A percentile compares a stretch with the other conserved stretches of the same genome.
Evolutionary conservation across 179 eudicot genomes (phyloP).

Genomic region (Monotropa hypopitys): DNA sequence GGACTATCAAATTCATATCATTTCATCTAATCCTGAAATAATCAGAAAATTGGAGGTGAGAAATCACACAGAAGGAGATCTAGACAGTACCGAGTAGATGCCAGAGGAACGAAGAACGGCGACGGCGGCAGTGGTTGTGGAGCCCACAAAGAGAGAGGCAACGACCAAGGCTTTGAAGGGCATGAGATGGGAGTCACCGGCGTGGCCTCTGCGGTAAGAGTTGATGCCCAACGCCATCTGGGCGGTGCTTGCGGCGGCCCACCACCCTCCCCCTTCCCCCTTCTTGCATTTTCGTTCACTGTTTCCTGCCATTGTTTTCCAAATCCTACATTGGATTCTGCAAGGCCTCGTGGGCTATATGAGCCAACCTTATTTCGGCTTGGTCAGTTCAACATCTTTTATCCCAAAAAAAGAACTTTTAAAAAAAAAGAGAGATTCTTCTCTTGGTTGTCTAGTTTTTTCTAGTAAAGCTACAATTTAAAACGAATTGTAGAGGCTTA

Average conservation of each 20-base stretch:
- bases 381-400: neutral
- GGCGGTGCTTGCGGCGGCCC: conserved; percentile 38
- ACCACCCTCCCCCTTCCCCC: conserved; percentile 7
- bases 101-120: conserved; percentile 39
- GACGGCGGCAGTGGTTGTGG: conserved; percentile 36
- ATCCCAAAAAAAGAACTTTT: no score
- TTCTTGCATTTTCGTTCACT: neutral
- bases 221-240: conserved; percentile 42
- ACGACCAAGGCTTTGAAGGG: conserved; percentile 65
- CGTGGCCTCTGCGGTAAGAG: conserved; percentile 29
- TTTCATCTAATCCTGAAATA: no score
- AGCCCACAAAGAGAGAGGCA: conserved; percentile 68
- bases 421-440: no score
- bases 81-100: conserved; percentile 31
- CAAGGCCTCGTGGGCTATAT: neutral
- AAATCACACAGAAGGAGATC: conserved; percentile 1
- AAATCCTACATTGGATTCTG: neutral
- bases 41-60: no score
- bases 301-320: neutral
- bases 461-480: no score
- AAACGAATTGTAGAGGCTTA: no score
- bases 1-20: neutral
- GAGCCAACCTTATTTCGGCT: neutral
- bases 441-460: no score
- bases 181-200: conserved; percentile 43